These are phyloP conservation scores for Vitellaria paradoxa DNA, from an alignment of 179 eudicot genomes.

Conservation along the genomic window DNA sequence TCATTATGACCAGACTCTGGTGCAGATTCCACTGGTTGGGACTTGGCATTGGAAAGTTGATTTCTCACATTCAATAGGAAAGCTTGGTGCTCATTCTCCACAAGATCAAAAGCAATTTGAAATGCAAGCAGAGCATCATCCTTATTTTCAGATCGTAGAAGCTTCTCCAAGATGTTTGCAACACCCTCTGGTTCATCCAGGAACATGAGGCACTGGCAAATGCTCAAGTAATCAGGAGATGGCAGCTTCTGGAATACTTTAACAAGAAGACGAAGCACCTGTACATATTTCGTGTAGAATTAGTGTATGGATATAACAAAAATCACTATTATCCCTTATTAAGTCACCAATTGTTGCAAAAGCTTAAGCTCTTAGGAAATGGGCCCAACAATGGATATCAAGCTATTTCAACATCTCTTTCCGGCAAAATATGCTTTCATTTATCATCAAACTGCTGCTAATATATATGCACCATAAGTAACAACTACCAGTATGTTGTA, in stretches of 20 bases:
- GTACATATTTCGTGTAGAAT: conserved; percentile 15
- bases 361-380: too few relatives aligned
- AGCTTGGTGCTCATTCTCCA: conserved; percentile 98
- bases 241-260: conserved; percentile 76
- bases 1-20: conserved; percentile 48
- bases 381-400: too few relatives aligned
- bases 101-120: conserved; percentile 94
- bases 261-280: conserved; percentile 90
- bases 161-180: conserved; percentile 74
- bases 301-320: neutral
- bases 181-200: conserved; percentile 77
- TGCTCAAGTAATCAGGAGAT: conserved; percentile 89
- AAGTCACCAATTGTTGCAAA: too few relatives aligned
- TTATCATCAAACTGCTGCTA: neutral
- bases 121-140: conserved; percentile 87
- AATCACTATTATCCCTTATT: neutral
- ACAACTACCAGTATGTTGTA: neutral
- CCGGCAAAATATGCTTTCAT: neutral
- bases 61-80: conserved; percentile 82
- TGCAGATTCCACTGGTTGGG: conserved; percentile 40
- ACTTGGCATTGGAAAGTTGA: conserved; percentile 55
- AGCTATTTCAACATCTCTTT: neutral
- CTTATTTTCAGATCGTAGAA: conserved; percentile 63
- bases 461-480: neutral
- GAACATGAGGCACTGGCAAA: conserved; percentile 97